Conservation (phyloP, 139 green algal genomes). For the Closterium sp. region DNA sequence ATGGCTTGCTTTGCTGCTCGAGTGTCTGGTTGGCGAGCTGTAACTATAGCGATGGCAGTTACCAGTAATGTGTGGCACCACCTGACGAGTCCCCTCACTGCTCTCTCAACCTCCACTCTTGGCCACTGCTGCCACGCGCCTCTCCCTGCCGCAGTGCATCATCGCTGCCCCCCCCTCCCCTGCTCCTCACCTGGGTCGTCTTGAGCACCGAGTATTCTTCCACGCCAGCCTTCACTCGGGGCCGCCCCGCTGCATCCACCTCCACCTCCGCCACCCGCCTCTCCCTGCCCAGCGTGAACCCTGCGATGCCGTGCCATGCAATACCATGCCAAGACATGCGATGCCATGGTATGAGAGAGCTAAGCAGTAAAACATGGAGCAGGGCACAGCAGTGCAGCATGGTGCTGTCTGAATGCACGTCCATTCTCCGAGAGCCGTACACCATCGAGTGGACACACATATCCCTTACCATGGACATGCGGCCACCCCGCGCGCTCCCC, state of each 20-base stretch:
- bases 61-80: too few relatives aligned
- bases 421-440: neutral
- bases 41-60: too few relatives aligned
- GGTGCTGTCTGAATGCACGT: neutral
- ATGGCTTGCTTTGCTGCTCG: too few relatives aligned
- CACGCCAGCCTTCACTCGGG: constrained; percentile 60
- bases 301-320: neutral
- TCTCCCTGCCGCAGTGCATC: too few relatives aligned
- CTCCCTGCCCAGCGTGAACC: constrained; percentile 50
- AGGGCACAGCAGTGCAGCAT: neutral
- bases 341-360: neutral
- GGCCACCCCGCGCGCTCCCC: too few relatives aligned
- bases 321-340: neutral
- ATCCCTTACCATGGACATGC: too few relatives aligned
- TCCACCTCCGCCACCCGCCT: constrained; percentile 38
- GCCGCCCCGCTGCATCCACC: constrained; percentile 14
- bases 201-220: constrained; percentile 46
- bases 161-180: too few relatives aligned
- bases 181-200: constrained; percentile 49
- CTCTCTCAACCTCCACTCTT: neutral
- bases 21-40: too few relatives aligned
- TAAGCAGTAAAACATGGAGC: neutral
- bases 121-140: too few relatives aligned
- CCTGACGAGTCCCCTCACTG: too few relatives aligned
- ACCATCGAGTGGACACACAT: neutral